Evolutionary conservation across 805 yeast species (phyloP), one percentile per base, ranked within the genome.

Genomic region (Kuraishia ogatae): DNA sequence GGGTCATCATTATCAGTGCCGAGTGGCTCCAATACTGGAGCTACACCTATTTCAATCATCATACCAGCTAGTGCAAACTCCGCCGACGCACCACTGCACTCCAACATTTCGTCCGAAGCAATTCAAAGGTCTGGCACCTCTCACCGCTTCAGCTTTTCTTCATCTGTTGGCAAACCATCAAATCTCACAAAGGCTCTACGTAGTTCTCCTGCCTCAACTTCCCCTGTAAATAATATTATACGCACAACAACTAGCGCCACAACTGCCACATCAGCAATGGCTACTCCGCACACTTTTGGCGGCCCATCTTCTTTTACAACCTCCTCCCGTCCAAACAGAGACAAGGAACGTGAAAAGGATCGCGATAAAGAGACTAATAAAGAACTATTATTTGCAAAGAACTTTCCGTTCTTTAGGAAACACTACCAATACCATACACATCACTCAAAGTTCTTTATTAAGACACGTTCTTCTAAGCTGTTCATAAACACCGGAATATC

Each of bases 371-470:
- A 51, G 21, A 47, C 66, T 21, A 64, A 64, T 51, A 82, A 84
- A 58, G 96, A 89, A 64, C 75, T 79, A 54, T 76, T 83, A 54
- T 89, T 84, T 66, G 83, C 85, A 5, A 86, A 84, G 62, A 89
- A 93, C 61, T 91, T 89, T 69, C 97, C 97, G 0, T 81, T 83
- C 55, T 88, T 86, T 64, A 76, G 96, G 57, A 84, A 80, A 58
- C 75, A 80, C 52, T 74, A 76, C 52, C 81, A 81, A 50, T 78
- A 77, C 62, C 70, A 74, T 26, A 80, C 85, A 0, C 84, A 81
- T 56, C 66, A 66, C 23, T 68, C 82, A 8, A 76, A 76, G 52
- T 71, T 81, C 54, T 70, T 82, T 35, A 65, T 79, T 52, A 70
- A 78, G 39, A 71, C 74, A 4, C 55, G 58, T 3, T 51, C 53